These are phyloP conservation scores for Claviceps maximensis DNA, from an alignment of 2,329 filamentous ascomycete species.

Conservation along the genomic window DNA sequence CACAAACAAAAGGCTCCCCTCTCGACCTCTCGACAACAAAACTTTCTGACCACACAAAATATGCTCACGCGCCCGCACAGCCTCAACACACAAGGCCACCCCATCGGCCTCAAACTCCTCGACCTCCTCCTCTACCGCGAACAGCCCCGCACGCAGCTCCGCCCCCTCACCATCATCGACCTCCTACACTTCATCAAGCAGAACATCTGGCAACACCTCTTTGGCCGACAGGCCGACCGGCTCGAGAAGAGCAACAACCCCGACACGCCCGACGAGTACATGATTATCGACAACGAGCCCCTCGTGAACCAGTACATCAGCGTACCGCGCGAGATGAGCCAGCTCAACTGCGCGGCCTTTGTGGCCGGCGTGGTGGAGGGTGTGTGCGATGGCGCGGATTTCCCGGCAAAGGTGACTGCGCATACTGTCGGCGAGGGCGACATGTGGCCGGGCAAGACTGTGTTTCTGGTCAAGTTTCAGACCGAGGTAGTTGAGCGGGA, in stretches of 20 bases:
- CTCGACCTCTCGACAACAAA: no score
- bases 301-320: conserved; percentile 89
- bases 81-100: conserved; percentile 82
- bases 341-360: conserved; percentile 91
- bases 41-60: neutral
- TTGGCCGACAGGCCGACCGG: conserved; percentile 78
- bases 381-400: conserved; percentile 84
- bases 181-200: conserved; percentile 94
- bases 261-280: conserved; percentile 84
- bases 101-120: conserved; percentile 84
- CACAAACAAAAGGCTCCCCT: neutral
- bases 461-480: conserved; percentile 88
- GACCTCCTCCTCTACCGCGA: conserved; percentile 87
- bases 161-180: conserved; percentile 77
- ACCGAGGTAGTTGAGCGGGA: conserved; percentile 87
- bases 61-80: conserved; percentile 33
- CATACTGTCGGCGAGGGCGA: conserved; percentile 64
- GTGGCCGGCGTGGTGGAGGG: conserved; percentile 93
- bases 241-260: conserved; percentile 79
- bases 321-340: conserved; percentile 88
- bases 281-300: conserved; percentile 98
- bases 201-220: conserved; percentile 82
- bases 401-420: conserved; percentile 77
- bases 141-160: conserved; percentile 53
- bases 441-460: conserved; percentile 93